Conservation (phyloP, 768 basidiomycete species). For the Lentinus brumalis region DNA sequence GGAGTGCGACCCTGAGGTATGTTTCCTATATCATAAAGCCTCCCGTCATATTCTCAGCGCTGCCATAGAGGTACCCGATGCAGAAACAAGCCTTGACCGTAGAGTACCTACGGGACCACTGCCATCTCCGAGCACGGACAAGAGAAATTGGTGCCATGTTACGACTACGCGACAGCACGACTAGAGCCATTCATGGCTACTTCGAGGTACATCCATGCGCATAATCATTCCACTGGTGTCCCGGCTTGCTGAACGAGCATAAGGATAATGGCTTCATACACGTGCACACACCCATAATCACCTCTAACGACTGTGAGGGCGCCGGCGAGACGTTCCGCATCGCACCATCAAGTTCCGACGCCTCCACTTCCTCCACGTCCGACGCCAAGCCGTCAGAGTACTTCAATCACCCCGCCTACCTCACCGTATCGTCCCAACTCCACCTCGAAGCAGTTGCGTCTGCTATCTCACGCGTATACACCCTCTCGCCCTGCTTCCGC, state of each 20-base stretch:
- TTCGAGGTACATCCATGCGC: slow-evolving; percentile 57
- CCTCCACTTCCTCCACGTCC: slow-evolving; percentile 16
- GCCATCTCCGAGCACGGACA: slow-evolving; percentile 87
- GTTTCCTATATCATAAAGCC: slow-evolving; percentile 18
- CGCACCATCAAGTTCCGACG: slow-evolving; percentile 36
- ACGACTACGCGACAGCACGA: slow-evolving; percentile 63
- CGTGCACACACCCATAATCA: slow-evolving; percentile 85
- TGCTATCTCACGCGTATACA: slow-evolving; percentile 83
- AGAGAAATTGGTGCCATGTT: slow-evolving; percentile 71
- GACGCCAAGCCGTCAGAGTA: slow-evolving; percentile 49
- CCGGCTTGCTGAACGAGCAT: no score
- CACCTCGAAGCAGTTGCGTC: slow-evolving; percentile 89
- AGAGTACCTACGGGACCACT: slow-evolving; percentile 82
- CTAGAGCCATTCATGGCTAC: slow-evolving; percentile 59
- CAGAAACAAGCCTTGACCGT: slow-evolving; percentile 83
- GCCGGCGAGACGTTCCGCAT: slow-evolving; percentile 91
- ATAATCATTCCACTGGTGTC: no score
- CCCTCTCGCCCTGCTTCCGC: slow-evolving; percentile 91
- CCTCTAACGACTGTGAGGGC: slow-evolving; percentile 93
- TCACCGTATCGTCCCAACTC: slow-evolving; percentile 95
- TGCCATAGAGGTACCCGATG: slow-evolving; percentile 76
- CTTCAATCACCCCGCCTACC: slow-evolving; percentile 74
- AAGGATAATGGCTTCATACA: slow-evolving; percentile 64
- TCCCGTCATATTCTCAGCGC: background rate
- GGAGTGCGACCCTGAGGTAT: slow-evolving; percentile 59